Conservation (phyloP, 371 early-diverging fungal genomes). For the Mortierella sp. region DNA sequence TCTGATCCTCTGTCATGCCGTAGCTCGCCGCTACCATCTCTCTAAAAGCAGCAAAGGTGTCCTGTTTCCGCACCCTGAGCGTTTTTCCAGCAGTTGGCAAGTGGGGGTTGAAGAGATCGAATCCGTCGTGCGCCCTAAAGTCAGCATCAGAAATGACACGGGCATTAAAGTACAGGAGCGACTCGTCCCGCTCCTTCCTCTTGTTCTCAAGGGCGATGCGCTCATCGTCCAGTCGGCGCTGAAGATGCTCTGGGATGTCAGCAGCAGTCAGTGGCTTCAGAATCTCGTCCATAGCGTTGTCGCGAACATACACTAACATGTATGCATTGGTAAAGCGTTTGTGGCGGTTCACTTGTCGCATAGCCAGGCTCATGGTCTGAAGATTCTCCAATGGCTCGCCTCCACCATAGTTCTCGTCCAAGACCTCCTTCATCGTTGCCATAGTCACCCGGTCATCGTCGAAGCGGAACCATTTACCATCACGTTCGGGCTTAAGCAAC, state of each 20-base stretch:
- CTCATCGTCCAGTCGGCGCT: conserved; percentile 57
- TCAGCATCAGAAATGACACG: conserved; percentile 60
- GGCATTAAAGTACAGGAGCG: conserved; percentile 29
- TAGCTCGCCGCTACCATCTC: conserved; percentile 63
- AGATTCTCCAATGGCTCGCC: conserved; percentile 61
- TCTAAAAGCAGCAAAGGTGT: conserved; percentile 69
- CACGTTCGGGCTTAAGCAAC: conserved; percentile 81
- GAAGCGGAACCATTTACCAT: conserved; percentile 93
- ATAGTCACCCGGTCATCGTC: conserved; percentile 98
- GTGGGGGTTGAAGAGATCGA: conserved; percentile 77
- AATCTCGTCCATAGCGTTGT: conserved; percentile 77
- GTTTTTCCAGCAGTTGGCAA: conserved; percentile 39
- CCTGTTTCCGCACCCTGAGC: conserved; percentile 67
- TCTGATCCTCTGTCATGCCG: conserved; percentile 60
- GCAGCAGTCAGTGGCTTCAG: conserved; percentile 70
- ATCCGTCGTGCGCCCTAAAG: conserved; percentile 80
- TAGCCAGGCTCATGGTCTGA: conserved; percentile 33
- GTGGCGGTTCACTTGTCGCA: conserved; percentile 51
- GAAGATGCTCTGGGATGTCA: conserved; percentile 89
- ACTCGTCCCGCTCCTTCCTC: conserved; percentile 45
- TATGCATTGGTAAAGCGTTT: conserved; percentile 96
- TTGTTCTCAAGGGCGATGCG: conserved; percentile 26
- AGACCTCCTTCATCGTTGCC: conserved; percentile 86
- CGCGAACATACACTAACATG: conserved; percentile 96
- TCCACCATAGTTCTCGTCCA: conserved; percentile 97